phyloP scores from a whole-genome alignment of 192 early-diverging fungal genomes.

The Gaertneriomyces semiglobifer region DNA sequence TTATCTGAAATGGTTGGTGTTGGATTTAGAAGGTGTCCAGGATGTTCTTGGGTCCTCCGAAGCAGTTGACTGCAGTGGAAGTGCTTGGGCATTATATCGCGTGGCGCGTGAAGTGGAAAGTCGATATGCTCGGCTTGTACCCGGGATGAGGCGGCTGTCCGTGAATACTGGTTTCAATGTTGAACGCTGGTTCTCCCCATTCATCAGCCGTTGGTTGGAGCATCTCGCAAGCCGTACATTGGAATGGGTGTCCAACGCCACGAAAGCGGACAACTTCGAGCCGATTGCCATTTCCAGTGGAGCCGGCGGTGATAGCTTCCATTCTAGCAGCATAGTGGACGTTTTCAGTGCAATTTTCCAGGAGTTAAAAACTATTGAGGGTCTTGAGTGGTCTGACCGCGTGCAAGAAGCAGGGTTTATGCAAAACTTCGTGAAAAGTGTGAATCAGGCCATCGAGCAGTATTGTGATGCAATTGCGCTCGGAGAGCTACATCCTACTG shows the following conservation, averaged over 20 bases:
- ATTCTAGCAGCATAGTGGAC: constrained; percentile 50
- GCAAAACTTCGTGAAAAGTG: constrained; percentile 45
- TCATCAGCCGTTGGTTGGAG: constrained; percentile 49
- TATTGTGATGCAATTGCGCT: constrained; percentile 56
- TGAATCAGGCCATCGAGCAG: constrained; percentile 53
- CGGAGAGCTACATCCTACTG: constrained; percentile 40
- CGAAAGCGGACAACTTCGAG: constrained; percentile 53
- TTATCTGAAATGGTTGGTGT: constrained; percentile 48
- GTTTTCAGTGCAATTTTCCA: constrained; percentile 50
- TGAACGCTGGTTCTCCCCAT: constrained; percentile 53
- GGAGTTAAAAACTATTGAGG: constrained; percentile 52
- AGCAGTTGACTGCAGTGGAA: constrained; percentile 41
- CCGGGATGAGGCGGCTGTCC: constrained; percentile 40
- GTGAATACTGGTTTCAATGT: constrained; percentile 44
- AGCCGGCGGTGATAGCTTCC: constrained; percentile 21
- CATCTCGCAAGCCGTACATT: constrained; percentile 40
- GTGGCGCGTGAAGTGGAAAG: constrained; percentile 43
- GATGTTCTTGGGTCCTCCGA: constrained; percentile 42
- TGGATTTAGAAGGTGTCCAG: constrained; percentile 38
- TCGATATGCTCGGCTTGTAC: constrained; percentile 41
- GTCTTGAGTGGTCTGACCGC: constrained; percentile 49
- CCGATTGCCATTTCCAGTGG: constrained; percentile 28
- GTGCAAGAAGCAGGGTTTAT: constrained; percentile 52
- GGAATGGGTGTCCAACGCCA: constrained; percentile 53
- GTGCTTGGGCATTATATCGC: constrained; percentile 48